These are phyloP conservation scores for Metarhizium humberi DNA, from an alignment of 2,329 filamentous ascomycete species.

Conservation along the genomic window DNA sequence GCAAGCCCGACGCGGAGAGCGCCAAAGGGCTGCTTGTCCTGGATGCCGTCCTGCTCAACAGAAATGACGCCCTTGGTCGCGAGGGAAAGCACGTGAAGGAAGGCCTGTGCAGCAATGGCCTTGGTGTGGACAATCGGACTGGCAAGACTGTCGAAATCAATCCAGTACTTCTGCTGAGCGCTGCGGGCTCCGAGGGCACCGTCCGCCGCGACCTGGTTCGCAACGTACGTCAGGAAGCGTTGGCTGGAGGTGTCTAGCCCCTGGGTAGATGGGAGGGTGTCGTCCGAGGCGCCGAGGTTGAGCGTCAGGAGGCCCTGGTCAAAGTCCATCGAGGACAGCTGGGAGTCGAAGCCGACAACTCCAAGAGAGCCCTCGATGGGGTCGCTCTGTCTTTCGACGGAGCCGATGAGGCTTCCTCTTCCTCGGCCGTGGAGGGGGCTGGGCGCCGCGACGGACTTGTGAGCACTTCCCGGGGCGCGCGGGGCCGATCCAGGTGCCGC, in stretches of 20 bases:
- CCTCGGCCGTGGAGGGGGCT: slow-evolving; percentile 29
- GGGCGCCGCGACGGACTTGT: slow-evolving; percentile 21
- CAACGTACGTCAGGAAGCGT: slow-evolving; percentile 36
- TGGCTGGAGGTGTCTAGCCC: slow-evolving; percentile 35
- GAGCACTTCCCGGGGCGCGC: slow-evolving; percentile 29
- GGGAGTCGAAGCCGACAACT: slow-evolving; percentile 23
- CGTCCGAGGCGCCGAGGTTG: slow-evolving; percentile 12
- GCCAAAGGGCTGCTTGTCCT: slow-evolving; percentile 32
- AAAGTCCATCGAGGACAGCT: slow-evolving; percentile 22
- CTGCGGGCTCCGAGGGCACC: slow-evolving; percentile 23
- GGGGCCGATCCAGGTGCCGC: slow-evolving; percentile 36
- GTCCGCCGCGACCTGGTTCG: slow-evolving; percentile 23
- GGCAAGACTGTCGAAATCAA: slow-evolving; percentile 63
- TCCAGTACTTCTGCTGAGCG: slow-evolving; percentile 29
- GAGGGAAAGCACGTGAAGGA: slow-evolving; percentile 64
- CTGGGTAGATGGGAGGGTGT: slow-evolving; percentile 22
- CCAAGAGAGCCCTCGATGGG: slow-evolving; percentile 20
- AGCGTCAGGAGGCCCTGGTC: slow-evolving; percentile 11
- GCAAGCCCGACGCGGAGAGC: slow-evolving; percentile 20
- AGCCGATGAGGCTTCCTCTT: slow-evolving; percentile 25
- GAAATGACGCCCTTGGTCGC: slow-evolving; percentile 55
- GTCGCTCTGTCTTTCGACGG: slow-evolving; percentile 40
- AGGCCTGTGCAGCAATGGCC: slow-evolving; percentile 63
- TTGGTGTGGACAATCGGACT: slow-evolving; percentile 42
- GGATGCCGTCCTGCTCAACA: slow-evolving; percentile 48